phyloP scores from a whole-genome alignment of 345 rosid species.

The Rubroshorea leprosula region DNA sequence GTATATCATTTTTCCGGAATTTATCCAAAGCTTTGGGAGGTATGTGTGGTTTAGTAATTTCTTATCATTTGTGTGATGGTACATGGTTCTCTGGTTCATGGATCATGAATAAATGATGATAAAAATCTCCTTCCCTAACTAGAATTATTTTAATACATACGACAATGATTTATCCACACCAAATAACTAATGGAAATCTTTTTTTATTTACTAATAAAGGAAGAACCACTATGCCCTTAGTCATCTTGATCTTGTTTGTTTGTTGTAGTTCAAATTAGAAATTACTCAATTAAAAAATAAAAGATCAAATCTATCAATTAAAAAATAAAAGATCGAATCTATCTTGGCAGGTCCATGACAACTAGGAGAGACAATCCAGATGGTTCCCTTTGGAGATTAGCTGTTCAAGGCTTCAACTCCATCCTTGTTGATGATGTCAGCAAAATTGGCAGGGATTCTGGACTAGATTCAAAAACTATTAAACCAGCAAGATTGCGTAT shows the following conservation, averaged over 20 bases:
- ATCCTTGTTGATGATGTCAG: conserved; percentile 63
- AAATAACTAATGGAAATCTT: not conserved
- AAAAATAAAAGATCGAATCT: conserved; percentile 16
- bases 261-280: too few relatives aligned
- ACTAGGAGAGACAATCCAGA: conserved; percentile 93
- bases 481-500: conserved; percentile 64
- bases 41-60: conserved; percentile 19
- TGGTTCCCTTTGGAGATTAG: conserved; percentile 86
- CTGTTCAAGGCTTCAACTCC: conserved; percentile 84
- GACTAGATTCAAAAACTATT: conserved; percentile 43
- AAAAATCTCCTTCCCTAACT: not conserved
- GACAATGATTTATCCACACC: not conserved
- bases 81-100: not conserved
- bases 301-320: conserved; percentile 4
- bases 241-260: not conserved
- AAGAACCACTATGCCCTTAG: not conserved
- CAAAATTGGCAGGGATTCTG: conserved; percentile 30
- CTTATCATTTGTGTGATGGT: not conserved
- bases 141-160: not conserved
- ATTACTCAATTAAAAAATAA: too few relatives aligned
- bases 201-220: conserved; percentile 1
- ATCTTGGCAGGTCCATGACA: conserved; percentile 70
- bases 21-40: conserved; percentile 86
- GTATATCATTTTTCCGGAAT: conserved; percentile 64
- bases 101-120: not conserved